Conservation (phyloP, 352 stramenopile genomes). For the Phytophthora pini region DNA sequence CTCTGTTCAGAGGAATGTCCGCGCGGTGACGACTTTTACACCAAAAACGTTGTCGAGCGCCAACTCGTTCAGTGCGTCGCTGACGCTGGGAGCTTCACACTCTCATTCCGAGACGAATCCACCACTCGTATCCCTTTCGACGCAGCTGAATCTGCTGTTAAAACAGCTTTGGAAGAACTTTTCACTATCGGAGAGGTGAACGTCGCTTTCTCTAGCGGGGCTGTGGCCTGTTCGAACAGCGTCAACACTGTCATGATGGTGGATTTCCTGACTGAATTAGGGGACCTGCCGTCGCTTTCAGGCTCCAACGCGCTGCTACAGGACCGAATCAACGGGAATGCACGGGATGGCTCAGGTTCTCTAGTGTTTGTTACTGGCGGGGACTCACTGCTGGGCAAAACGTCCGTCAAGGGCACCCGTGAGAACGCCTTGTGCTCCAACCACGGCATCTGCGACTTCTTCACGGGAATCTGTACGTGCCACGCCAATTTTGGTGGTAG, state of each 20-base stretch:
- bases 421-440: slow-evolving; percentile 82
- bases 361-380: slow-evolving; percentile 52
- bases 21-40: slow-evolving; percentile 74
- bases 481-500: slow-evolving; percentile 73
- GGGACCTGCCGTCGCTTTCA: slow-evolving; percentile 57
- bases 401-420: slow-evolving; percentile 68
- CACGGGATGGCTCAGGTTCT: slow-evolving; percentile 56
- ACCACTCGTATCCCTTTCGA: slow-evolving; percentile 51
- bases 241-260: slow-evolving; percentile 57
- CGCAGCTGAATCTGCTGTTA: slow-evolving; percentile 42
- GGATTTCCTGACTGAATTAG: slow-evolving; percentile 67
- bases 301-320: slow-evolving; percentile 45
- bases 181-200: slow-evolving; percentile 49
- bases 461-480: slow-evolving; percentile 65
- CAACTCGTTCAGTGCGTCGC: slow-evolving; percentile 72
- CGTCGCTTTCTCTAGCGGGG: slow-evolving; percentile 44
- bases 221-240: slow-evolving; percentile 48
- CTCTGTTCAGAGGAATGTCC: slow-evolving; percentile 60
- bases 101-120: slow-evolving; percentile 70
- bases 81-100: slow-evolving; percentile 62
- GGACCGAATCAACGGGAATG: slow-evolving; percentile 60
- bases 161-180: slow-evolving; percentile 58
- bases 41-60: slow-evolving; percentile 56
- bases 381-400: slow-evolving; percentile 34
- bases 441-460: slow-evolving; percentile 74